phyloP scores from a whole-genome alignment of 179 eudicot genomes.

The Gypsophila paniculata region DNA sequence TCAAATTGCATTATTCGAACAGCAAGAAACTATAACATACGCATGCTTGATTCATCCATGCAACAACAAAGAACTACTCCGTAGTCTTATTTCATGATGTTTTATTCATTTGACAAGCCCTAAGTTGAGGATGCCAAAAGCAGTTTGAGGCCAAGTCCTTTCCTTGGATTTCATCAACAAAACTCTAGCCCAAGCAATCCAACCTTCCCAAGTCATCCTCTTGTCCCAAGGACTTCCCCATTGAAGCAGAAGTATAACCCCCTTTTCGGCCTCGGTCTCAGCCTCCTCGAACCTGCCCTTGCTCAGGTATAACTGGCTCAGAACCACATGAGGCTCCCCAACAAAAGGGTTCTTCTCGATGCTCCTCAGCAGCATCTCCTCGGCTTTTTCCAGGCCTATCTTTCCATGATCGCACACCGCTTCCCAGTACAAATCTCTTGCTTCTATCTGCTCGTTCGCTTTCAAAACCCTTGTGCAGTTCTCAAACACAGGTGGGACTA shows the following conservation, averaged over 20 bases:
- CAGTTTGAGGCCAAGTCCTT: conserved; percentile 62
- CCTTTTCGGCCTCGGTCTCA: conserved; percentile 46
- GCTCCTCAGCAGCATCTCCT: conserved; percentile 45
- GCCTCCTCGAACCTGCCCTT: conserved; percentile 63
- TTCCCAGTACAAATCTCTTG: conserved; percentile 77
- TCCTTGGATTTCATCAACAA: conserved; percentile 71
- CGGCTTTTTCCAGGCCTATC: conserved; percentile 41
- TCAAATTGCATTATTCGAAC: no score
- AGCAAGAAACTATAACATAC: no score
- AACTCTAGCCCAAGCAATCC: conserved; percentile 89
- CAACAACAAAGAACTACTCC: neutral
- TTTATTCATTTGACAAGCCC: conserved; percentile 56
- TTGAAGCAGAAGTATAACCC: conserved; percentile 53
- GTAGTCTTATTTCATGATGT: no score
- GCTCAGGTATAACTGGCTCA: conserved; percentile 51
- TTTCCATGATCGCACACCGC: conserved; percentile 46
- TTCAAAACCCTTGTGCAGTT: conserved; percentile 56
- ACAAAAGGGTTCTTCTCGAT: conserved; percentile 66
- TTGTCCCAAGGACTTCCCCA: conserved; percentile 98
- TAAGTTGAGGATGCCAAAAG: conserved; percentile 78
- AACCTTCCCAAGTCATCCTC: conserved; percentile 91
- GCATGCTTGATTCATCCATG: neutral
- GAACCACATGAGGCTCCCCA: conserved; percentile 67
- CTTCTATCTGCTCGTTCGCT: conserved; percentile 50
- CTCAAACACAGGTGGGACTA: conserved; percentile 70